Base-by-base conservation (phyloP, 176 grass and related monocot species). In the Lolium multiflorum region DNA sequence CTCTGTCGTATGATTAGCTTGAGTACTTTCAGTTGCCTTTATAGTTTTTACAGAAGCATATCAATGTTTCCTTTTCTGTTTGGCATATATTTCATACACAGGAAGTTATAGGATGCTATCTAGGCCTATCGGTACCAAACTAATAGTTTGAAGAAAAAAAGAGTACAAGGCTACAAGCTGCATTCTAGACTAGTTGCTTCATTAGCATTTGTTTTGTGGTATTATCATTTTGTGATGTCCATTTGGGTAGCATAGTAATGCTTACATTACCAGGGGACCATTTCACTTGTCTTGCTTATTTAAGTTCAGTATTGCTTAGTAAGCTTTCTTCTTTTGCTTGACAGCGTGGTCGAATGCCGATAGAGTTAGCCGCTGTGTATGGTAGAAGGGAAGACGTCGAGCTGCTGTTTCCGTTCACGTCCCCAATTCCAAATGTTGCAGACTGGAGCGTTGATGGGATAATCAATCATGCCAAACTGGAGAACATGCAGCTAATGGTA, bases 361-460 rank as follows among this genome's bases (percentile, higher is more conserved):
- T 90, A 85, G 91, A 93, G 80, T 18, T 93, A 63, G 91, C 91
- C 46, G 88, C 84, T 44, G 84, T 80, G 12, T 77, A 76, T 24
- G 88, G 84, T 71, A 69, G 77, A 28, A n/a, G 35, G 50, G 75
- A 84, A 76, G 79, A 87, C 12, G 69, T 93, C 60, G 88, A 93
- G 24, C 83, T 87, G 61, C 84, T 87, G 11, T 90, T 87, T 77
- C 84, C 91, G 77, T 26, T 63, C 63, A 88, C 72, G 13, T 75
- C 72, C 22, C 72, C 72, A 26, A 52, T 75, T 14, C 0, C 72
- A 75, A 28, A 48, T 51, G 72, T 75, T 46, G 72, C 12, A 51
- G 22, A 75, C 22, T 75, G 72, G 72, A 75, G 47, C 72, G 47
- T 31, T 75, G 72, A 75, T 75, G 73, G 73, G 24, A 76, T 76